phyloP scores from a whole-genome alignment of 805 yeast species.

The Candida verbasci region DNA sequence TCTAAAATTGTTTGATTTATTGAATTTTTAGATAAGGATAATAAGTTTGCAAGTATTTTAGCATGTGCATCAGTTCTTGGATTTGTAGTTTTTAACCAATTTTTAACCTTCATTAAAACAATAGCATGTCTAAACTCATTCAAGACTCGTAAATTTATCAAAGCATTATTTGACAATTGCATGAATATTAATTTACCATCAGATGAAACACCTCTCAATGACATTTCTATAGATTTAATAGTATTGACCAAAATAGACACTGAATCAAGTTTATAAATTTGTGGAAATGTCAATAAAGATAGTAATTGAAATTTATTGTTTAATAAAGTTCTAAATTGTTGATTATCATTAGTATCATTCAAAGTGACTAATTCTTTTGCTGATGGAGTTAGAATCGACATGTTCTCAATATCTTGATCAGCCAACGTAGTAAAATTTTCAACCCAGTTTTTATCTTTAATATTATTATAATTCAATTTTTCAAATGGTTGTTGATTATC shows the following conservation, averaged over 20 bases:
- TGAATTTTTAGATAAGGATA: slow-evolving; percentile 26
- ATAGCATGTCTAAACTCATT: slow-evolving; percentile 36
- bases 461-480: slow-evolving; percentile 9
- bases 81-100: slow-evolving; percentile 29
- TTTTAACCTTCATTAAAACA: slow-evolving; percentile 27
- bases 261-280: slow-evolving; percentile 30
- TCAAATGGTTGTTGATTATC: slow-evolving; percentile 12
- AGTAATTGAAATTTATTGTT: slow-evolving; percentile 32
- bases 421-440: slow-evolving; percentile 15
- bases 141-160: slow-evolving; percentile 54
- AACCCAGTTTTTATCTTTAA: slow-evolving; percentile 22
- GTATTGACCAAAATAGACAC: slow-evolving; percentile 46
- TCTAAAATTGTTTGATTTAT: slow-evolving; percentile 33
- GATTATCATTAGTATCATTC: slow-evolving; percentile 10
- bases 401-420: slow-evolving; percentile 19
- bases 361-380: slow-evolving; percentile 25
- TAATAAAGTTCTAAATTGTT: slow-evolving; percentile 24
- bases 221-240: slow-evolving; percentile 61
- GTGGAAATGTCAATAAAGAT: slow-evolving; percentile 35
- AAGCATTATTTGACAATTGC: slow-evolving; percentile 58
- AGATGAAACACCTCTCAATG: slow-evolving; percentile 50
- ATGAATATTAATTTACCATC: slow-evolving; percentile 43
- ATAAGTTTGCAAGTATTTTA: slow-evolving; percentile 29
- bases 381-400: slow-evolving; percentile 20
- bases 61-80: slow-evolving; percentile 27